phyloP scores from a whole-genome alignment of 345 rosid genomes.

The Excoecaria agallocha region DNA sequence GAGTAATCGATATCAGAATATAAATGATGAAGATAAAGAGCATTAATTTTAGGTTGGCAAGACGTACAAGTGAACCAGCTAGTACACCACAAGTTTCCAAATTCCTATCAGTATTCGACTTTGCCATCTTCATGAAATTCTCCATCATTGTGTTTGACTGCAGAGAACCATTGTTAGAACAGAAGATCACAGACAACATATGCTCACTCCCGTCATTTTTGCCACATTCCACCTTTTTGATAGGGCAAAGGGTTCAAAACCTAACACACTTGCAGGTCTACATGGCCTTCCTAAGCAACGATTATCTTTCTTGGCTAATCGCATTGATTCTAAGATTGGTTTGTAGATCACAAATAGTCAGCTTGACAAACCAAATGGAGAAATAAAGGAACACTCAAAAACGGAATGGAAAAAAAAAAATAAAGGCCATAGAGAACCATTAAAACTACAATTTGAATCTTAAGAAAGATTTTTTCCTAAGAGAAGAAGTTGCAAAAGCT shows the following conservation, averaged over 20 bases:
- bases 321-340: not conserved
- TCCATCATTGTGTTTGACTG: conserved; percentile 95
- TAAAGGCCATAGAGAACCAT: not conserved
- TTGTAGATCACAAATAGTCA: not conserved
- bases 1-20: conserved; percentile 22
- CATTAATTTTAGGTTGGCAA: conserved; percentile 10
- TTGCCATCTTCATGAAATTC: conserved; percentile 89
- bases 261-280: not conserved
- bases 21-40: conserved; percentile 2
- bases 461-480: not conserved
- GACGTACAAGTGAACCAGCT: conserved; percentile 91
- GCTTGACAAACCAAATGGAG: not conserved
- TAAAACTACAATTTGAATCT: not conserved
- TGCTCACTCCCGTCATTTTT: not conserved
- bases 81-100: conserved; percentile 98
- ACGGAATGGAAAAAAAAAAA: not conserved
- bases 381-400: not conserved
- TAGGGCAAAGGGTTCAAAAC: not conserved
- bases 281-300: not conserved
- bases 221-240: not conserved
- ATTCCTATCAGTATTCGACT: conserved; percentile 74
- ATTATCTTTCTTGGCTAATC: not conserved
- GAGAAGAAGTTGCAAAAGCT: too few relatives aligned
- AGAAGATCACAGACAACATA: conserved; percentile 1
- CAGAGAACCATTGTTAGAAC: conserved; percentile 25